Percentiles rank a stretch among this genome's conserved stretches.
Conservation (phyloP, 306 rosid genomes). For the Trifolium repens region DNA sequence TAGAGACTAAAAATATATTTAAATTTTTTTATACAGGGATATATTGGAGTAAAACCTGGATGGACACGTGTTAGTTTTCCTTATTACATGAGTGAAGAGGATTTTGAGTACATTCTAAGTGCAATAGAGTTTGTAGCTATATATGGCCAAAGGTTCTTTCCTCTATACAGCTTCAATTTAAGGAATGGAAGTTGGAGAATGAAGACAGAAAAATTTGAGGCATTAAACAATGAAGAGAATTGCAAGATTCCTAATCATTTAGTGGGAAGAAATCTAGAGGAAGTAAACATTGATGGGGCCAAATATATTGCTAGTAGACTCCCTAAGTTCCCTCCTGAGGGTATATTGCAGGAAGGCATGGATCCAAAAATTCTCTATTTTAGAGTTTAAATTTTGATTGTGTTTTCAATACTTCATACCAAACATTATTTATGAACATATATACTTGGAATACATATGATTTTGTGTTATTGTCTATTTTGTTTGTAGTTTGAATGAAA, state of each 20-base stretch:
- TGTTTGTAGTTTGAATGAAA: neutral
- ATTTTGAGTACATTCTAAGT: constrained; percentile 70
- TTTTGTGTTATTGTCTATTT: constrained; percentile 14
- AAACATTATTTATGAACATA: neutral
- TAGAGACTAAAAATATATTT: too few species aligned
- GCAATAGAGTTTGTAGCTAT: constrained; percentile 78
- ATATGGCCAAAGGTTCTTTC: constrained; percentile 79
- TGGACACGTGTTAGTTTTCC: constrained; percentile 93
- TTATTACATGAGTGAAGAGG: constrained; percentile 73
- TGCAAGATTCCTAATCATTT: constrained; percentile 18
- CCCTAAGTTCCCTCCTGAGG: constrained; percentile 64
- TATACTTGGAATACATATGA: constrained; percentile 6
- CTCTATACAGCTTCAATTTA: constrained; percentile 63
- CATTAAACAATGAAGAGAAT: constrained; percentile 44
- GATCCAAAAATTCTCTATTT: constrained; percentile 50
- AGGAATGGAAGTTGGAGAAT: constrained; percentile 67
- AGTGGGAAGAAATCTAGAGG: constrained; percentile 31
- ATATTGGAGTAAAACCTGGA: constrained; percentile 80
- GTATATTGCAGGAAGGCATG: constrained; percentile 48
- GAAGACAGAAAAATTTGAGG: constrained; percentile 53
- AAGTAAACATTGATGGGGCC: constrained; percentile 45
- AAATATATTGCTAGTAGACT: constrained; percentile 55
- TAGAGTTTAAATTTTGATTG: constrained; percentile 52
- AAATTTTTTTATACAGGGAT: constrained; percentile 50
- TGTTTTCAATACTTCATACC: neutral